Base-by-base conservation (phyloP, 371 early-diverging fungal genomes). In the Circinella umbellata region DNA sequence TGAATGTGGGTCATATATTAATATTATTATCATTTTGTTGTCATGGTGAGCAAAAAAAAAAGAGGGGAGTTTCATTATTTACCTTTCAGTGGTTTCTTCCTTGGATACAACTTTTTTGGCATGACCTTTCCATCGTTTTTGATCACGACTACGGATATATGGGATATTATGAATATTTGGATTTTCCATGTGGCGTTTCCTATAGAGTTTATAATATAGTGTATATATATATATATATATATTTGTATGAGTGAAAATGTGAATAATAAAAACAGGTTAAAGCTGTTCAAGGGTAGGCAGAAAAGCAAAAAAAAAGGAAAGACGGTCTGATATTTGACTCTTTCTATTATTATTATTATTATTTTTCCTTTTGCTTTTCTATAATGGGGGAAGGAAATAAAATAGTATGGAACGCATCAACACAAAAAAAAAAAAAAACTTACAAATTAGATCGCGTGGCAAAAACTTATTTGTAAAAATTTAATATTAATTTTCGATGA, bases 101-200 rank as follows among this genome's bases (percentile, higher is more conserved):
- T 77, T 81, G 42, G 80, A 77, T 15, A 74, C 74, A 1, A 79
- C 74, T 65, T 85, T 85, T 70, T 85, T 85, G 46, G 82, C 78
- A 65, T 85, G 85, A 0, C 79, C 83, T 61, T 80, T 82, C 85
- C 85, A 85, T 39, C 85, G 70, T 61, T 85, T 85, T 59, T 85
- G 85, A 47, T 85, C 85, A 34, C 85, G 78, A 36, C 80, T 75
- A 35, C 85, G 81, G 38, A 80, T 73, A 64, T 84, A 80, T 7
- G 83, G 83, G n/a, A 80, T 79, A 60, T 79, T 82, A 60, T 69
- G 72, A 37, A 75, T 75, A 37, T 75, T 75, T 14, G 76, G 76
- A 38, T 75, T 75, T 64, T 75, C 76, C 70, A 72, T 67, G 55
- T 75, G 76, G 38, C 76, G 69, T 64, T 75, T 75, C 51, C 76